phyloP scores from a whole-genome alignment of 2,329 filamentous ascomycete genomes.

The Nannizziopsis arthrosporioides region DNA sequence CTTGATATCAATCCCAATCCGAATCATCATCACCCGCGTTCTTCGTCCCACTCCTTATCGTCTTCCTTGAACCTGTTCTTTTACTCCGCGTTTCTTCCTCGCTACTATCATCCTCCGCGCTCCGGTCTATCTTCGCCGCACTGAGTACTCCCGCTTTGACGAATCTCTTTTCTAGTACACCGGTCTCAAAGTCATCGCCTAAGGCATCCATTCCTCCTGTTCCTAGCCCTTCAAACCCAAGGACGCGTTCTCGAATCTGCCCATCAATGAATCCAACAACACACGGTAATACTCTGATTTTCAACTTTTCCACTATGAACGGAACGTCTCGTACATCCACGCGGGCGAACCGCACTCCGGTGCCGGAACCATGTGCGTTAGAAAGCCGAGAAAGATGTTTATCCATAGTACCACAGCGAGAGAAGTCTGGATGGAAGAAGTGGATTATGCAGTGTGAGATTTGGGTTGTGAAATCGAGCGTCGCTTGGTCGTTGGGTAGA shows the following conservation, averaged over 20 bases:
- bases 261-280: slow-evolving; percentile 41
- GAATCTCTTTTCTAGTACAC: slow-evolving; percentile 33
- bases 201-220: slow-evolving; percentile 27
- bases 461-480: slow-evolving; percentile 50
- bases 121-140: slow-evolving; percentile 25
- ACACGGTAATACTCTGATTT: slow-evolving; percentile 37
- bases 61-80: slow-evolving; percentile 15
- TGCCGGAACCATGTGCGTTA: slow-evolving; percentile 21
- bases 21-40: slow-evolving; percentile 31
- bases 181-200: slow-evolving; percentile 30
- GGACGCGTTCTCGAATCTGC: slow-evolving; percentile 33
- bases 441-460: slow-evolving; percentile 49
- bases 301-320: slow-evolving; percentile 39
- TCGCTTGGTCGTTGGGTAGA: slow-evolving; percentile 41
- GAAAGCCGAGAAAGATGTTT: slow-evolving; percentile 41
- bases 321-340: slow-evolving; percentile 37
- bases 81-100: slow-evolving; percentile 19
- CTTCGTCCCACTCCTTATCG: slow-evolving; percentile 25
- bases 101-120: slow-evolving; percentile 18
- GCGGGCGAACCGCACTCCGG: slow-evolving; percentile 35
- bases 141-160: slow-evolving; percentile 30
- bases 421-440: slow-evolving; percentile 54
- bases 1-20: slow-evolving; percentile 35
- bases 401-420: slow-evolving; percentile 52
- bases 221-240: slow-evolving; percentile 39